Evolutionary conservation across 306 rosid species (phyloP).

Genomic region (Crotalaria pallida): DNA sequence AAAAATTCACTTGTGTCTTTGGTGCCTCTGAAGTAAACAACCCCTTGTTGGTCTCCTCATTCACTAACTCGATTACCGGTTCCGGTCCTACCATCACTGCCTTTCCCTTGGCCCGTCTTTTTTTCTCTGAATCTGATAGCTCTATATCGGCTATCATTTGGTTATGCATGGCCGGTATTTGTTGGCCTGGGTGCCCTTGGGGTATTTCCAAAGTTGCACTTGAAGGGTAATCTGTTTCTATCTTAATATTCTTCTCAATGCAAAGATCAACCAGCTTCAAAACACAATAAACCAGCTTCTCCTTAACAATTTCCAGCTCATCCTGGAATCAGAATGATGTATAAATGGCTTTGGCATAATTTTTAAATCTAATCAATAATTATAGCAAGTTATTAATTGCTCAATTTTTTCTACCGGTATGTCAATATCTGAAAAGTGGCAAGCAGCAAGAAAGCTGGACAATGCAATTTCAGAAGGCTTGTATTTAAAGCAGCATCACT

Average conservation of each 20-base stretch:
- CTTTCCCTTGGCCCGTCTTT: background rate
- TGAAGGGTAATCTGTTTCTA: background rate
- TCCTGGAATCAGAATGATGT: background rate
- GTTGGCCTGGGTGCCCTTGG: background rate
- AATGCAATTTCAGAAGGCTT: conserved; percentile 14
- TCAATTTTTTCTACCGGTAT: too few species aligned
- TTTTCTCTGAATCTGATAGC: too few species aligned
- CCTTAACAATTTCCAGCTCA: too few species aligned
- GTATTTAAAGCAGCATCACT: background rate
- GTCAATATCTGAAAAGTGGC: background rate
- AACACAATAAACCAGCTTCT: background rate
- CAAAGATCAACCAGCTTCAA: background rate
- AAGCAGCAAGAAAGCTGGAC: conserved; percentile 11
- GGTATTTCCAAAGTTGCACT: background rate
- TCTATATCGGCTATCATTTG: too few species aligned
- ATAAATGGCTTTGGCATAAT: too few species aligned
- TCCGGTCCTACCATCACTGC: background rate
- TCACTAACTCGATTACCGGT: background rate
- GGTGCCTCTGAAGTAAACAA: background rate
- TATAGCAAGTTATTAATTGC: background rate
- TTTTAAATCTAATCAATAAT: background rate
- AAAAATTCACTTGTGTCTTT: background rate
- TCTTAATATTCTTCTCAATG: background rate
- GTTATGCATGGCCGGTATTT: too few species aligned
- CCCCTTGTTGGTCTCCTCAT: too few species aligned